Conservation (phyloP, 2,329 filamentous ascomycete genomes). For the Fusarium foetens region DNA sequence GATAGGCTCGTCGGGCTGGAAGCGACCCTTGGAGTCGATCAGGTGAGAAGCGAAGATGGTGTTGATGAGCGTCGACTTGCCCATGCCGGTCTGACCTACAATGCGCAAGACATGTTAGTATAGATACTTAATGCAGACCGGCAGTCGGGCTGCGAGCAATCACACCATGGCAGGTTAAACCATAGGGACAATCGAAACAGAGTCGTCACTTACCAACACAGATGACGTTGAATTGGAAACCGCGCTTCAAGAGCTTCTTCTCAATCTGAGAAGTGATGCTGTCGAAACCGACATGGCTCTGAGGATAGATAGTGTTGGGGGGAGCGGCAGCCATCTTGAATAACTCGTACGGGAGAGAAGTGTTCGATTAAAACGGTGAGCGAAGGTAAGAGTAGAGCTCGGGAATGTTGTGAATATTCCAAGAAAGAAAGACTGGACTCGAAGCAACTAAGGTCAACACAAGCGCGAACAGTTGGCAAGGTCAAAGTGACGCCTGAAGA, state of each 20-base stretch:
- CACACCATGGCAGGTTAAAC: slow-evolving; percentile 24
- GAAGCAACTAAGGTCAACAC: slow-evolving; percentile 31
- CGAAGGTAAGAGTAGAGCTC: slow-evolving; percentile 44
- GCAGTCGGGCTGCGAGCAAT: slow-evolving; percentile 21
- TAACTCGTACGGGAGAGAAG: slow-evolving; percentile 29
- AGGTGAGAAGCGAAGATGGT: slow-evolving; percentile 99
- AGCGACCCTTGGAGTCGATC: slow-evolving; percentile 97
- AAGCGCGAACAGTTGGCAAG: slow-evolving; percentile 37
- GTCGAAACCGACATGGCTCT: slow-evolving; percentile 99
- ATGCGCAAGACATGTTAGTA: slow-evolving; percentile 31
- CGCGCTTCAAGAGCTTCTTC: slow-evolving; percentile 99
- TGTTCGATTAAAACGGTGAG: slow-evolving; percentile 47
- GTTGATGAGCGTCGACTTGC: slow-evolving; percentile 99
- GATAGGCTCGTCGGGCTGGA: slow-evolving; percentile 90
- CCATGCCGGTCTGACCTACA: slow-evolving; percentile 94
- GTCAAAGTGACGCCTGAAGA: slow-evolving; percentile 41
- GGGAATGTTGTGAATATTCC: slow-evolving; percentile 42
- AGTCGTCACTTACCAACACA: slow-evolving; percentile 83
- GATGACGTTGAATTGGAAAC: slow-evolving; percentile 99
- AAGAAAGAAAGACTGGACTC: slow-evolving; percentile 43
- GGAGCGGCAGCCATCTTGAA: slow-evolving; percentile 70
- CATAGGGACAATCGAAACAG: slow-evolving; percentile 15
- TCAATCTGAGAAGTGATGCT: slow-evolving; percentile 99
- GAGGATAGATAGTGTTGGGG: slow-evolving; percentile 80
- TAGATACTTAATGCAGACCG: slow-evolving; percentile 5